Evolutionary conservation across 176 grass and related monocot genomes (phyloP), one percentile per base, ranked within the genome.

Genomic region (Areca catechu): DNA sequence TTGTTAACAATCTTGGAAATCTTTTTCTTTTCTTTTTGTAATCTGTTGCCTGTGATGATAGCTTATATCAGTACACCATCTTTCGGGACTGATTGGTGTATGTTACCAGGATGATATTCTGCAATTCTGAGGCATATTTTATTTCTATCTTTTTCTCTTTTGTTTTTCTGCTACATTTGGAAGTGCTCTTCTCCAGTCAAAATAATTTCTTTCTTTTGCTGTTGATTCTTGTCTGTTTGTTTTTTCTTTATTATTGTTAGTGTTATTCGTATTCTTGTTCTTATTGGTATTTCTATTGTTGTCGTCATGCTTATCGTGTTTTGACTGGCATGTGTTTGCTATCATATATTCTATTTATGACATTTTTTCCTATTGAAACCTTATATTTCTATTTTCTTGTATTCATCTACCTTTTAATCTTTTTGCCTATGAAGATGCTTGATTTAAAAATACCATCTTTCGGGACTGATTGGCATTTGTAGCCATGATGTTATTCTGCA

Each of bases 401-500:
- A 47, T 59, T 28, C n/a, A 22, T 74, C 62, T 67, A 1, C 30
- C 24, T 76, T 20, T 28, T 15, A 30, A 18, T 52, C 59, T 70
- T 63, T 29, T 63, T 14, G 5, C 14, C 52, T 0, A 23, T 74
- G 52, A 56, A 56, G 4, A 24, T 53, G 50, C 53, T 17, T 64
- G 48, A 21, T 18, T 74, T 47, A 19, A 50, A 22, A 12, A 50
- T 22, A 66, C 54, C 62, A 75, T 53, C 63, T 60, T 65, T 60
- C 24, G 7, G 62, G 48, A 66, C 62, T 74, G 23, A 48, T 57
- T 50, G 71, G 71, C 14, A 21, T 19, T 65, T 24, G 22, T 57
- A 17, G 12, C 62, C 59, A 65, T 74, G 53, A 4, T 74, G 60
- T 58, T 57, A 28, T 18, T 74, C 54, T 74, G 53, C 53, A 66